A percentile compares a stretch with the other conserved stretches of the same genome.
Conservation (phyloP, 108 stramenopile genomes). For the Cyclostephanos tholiformis region DNA sequence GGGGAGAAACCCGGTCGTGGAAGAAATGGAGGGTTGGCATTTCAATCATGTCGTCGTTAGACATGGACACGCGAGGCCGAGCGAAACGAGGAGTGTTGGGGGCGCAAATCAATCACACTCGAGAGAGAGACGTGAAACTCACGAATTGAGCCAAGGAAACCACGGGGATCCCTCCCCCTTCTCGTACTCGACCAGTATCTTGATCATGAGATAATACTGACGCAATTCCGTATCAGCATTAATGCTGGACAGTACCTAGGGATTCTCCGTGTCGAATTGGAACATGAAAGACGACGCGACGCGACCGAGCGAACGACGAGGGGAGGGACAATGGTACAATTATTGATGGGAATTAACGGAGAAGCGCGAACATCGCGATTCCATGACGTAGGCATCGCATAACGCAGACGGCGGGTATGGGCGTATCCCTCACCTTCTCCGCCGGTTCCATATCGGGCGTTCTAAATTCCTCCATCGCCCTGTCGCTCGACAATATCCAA, state of each 20-base stretch:
- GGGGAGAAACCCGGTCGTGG: not conserved
- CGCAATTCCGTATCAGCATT: conserved; percentile 24
- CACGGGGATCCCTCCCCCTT: conserved; percentile 49
- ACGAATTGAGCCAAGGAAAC: conserved; percentile 55
- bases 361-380: no score
- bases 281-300: no score
- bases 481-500: conserved; percentile 34
- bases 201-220: conserved; percentile 37
- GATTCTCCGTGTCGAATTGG: no score
- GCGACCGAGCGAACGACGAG: no score
- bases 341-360: no score
- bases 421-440: conserved; percentile 23
- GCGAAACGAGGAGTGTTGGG: no score
- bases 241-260: conserved; percentile 14
- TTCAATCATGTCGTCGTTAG: no score
- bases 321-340: no score
- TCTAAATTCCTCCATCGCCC: conserved; percentile 44
- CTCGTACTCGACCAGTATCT: conserved; percentile 50
- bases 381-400: no score
- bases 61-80: no score
- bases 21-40: not conserved
- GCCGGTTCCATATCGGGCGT: conserved; percentile 17
- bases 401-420: no score
- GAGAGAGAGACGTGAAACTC: conserved; percentile 1
- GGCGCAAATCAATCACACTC: not conserved